Conservation (phyloP, 805 yeast species). For the Wickerhamia fluorescens region DNA sequence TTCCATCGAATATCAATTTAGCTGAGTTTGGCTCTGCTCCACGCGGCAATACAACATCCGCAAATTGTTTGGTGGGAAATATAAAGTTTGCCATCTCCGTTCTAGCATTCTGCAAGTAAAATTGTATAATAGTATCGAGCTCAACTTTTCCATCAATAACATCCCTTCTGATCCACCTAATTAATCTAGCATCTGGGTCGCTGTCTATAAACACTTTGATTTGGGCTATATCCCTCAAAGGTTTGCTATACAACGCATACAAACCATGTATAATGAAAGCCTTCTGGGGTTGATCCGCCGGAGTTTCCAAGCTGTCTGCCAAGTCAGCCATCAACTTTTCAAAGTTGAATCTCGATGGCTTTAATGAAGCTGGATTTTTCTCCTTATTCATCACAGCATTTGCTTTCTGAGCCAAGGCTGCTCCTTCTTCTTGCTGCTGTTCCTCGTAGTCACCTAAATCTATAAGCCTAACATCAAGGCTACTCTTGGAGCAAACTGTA, state of each 20-base stretch:
- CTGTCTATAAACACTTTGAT: slow-evolving; percentile 73
- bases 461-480: slow-evolving; percentile 21
- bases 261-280: slow-evolving; percentile 59
- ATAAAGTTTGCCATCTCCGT: slow-evolving; percentile 64
- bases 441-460: slow-evolving; percentile 39
- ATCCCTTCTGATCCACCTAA: slow-evolving; percentile 62
- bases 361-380: slow-evolving; percentile 13
- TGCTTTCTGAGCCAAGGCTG: slow-evolving; percentile 4
- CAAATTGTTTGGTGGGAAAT: slow-evolving; percentile 59
- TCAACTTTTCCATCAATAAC: slow-evolving; percentile 13
- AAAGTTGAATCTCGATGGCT: slow-evolving; percentile 40
- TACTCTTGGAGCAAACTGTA: slow-evolving; percentile 1
- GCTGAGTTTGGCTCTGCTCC: slow-evolving; percentile 60
- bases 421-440: slow-evolving; percentile 8
- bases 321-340: slow-evolving; percentile 15
- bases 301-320: slow-evolving; percentile 4
- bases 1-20: slow-evolving; percentile 56
- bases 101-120: slow-evolving; percentile 51
- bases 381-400: slow-evolving; percentile 21
- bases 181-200: slow-evolving; percentile 77
- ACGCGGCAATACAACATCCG: slow-evolving; percentile 69
- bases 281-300: slow-evolving; percentile 17
- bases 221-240: slow-evolving; percentile 47
- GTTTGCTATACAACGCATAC: slow-evolving; percentile 66
- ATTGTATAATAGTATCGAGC: slow-evolving; percentile 33